Evolutionary conservation across 805 yeast species (phyloP), one percentile per base, ranked within the genome.

Genomic region (Cyberlindnera americana): DNA sequence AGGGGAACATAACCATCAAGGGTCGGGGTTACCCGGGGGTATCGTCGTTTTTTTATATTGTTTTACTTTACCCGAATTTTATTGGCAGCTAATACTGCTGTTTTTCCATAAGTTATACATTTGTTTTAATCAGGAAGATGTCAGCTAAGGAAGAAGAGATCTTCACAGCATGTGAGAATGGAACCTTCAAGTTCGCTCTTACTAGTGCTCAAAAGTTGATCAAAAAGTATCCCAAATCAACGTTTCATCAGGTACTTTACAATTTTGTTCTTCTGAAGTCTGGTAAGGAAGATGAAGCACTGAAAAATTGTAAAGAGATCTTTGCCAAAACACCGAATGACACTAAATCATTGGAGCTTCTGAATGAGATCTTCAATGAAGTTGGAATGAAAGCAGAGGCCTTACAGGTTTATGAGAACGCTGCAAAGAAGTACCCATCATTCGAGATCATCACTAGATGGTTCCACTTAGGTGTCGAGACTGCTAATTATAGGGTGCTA

Each of bases 381-480:
- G 56, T 65, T n/a, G 67, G 65, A 1, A 56, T 50, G 27, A 55
- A 55, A 12, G 59, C 57, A 0, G 77, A 75, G 38, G 71, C 77
- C 3, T 50, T 63, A 15, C 67, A 63, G 34, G 69, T 77, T 0
- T 81, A 73, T 53, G 88, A 81, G 44, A 71, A 65, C 39, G 79
- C 81, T 3, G 69, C 74, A 30, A 73, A 74, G 53, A 77, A 73
- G 53, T 78, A 75, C 48, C 80, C 83, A 4, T 67, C 71, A 5
- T 61, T 67, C 31, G 66, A 66, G 9, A 56, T 75, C 23, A 60
- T 75, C 6, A 60, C 67, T 31, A 66, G 65, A 24, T 85, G 91
- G 89, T 79, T 80, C 54, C 68, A 68, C 28, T 61, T 69, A 29
- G 65, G 81, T 21, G 53, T 81, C 21, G 67, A 67, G 6, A 61